Conservation (phyloP, 768 basidiomycete genomes). For the Galerina marginata region DNA sequence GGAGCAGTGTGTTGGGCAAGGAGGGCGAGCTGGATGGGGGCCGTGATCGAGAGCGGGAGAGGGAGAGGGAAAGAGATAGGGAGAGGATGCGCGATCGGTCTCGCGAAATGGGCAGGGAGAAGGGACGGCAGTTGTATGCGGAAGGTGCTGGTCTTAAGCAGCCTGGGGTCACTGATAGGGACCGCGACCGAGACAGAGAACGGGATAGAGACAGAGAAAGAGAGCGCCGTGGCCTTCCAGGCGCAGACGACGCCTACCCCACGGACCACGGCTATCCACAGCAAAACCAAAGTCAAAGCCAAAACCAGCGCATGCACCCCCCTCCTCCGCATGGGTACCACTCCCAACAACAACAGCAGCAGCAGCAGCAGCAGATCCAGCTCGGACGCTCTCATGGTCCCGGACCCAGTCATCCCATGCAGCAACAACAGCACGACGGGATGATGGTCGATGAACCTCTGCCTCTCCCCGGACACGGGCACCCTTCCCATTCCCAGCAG, state of each 20-base stretch:
- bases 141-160: background rate
- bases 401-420: background rate
- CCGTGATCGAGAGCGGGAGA: background rate
- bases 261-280: background rate
- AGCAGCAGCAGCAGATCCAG: background rate
- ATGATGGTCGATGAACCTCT: slow-evolving; percentile 16
- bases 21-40: slow-evolving; percentile 10
- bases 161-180: background rate
- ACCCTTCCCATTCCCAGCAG: background rate
- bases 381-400: background rate
- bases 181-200: slow-evolving; percentile 12
- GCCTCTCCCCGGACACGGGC: background rate
- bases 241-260: slow-evolving; percentile 1
- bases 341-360: slow-evolving; percentile 3
- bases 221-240: slow-evolving; percentile 14
- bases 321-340: background rate
- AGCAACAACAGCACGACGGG: slow-evolving; percentile 5
- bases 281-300: background rate
- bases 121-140: slow-evolving; percentile 20
- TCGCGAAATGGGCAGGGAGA: slow-evolving; percentile 10
- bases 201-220: slow-evolving; percentile 7
- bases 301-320: background rate
- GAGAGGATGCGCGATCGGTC: slow-evolving; percentile 6
- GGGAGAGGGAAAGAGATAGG: slow-evolving; percentile 1
- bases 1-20: background rate